Evolutionary conservation across 495 filamentous ascomycete species (phyloP), one percentile per base, ranked within the genome.

Genomic region (Apodospora peruviana): DNA sequence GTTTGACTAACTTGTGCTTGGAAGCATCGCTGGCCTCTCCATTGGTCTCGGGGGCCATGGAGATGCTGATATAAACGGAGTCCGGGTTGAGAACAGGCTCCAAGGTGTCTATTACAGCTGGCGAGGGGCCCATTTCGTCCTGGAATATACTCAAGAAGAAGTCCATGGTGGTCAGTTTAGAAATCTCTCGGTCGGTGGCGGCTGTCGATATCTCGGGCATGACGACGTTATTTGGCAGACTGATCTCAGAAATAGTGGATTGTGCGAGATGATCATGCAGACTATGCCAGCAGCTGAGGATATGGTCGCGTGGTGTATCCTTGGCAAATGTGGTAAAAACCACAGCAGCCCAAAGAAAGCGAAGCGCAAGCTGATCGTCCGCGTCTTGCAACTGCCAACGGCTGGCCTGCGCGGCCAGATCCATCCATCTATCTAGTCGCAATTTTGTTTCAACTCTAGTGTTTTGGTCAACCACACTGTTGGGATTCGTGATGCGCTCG

Each of bases 101-200:
- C 25, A 99, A 72, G 32, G 81, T 93, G 55, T 96, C 90, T 55
- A 99, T 95, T 3, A 95, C 76, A 8, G 81, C 78, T 4, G 88
- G 75, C 0, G 93, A 85, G 58, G 95, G 82, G 29, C 80, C 79
- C 25, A 78, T 66, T 35, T 79, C 74, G 10, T 77, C 73, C 29
- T 77, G 73, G 54, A 96, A 96, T 0, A 99, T 80, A 23, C 81
- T 85, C 50, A 86, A 74, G 67, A 99, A 97, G 67, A 96, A 97
- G 58, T 95, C 94, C 81, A 93, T 90, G 0, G 90, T 97, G 12
- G 87, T 95, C 12, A 97, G 72, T 59, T 90, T 87, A 39, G 87
- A 88, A 21, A 95, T 86, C 58, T 99, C 93, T 24, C 89, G 83
- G 40, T 95, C 90, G 11, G 91, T 82, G 3, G 87, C 86, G 11